phyloP scores from a whole-genome alignment of 208 protist species.

The Porcisia hertigi region DNA sequence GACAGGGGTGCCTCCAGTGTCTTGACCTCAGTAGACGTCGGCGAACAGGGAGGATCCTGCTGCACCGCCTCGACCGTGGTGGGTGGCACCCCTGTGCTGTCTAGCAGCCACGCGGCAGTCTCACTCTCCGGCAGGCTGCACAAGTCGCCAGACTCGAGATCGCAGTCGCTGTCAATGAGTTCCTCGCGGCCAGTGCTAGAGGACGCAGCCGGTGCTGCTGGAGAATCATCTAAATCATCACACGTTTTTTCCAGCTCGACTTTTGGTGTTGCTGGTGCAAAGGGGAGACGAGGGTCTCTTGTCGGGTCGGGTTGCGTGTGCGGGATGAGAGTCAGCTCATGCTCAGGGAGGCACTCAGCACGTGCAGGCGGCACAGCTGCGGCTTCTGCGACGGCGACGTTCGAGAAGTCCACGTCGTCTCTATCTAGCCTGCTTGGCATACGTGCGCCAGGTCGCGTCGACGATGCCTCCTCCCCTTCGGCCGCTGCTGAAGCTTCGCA shows the following conservation, averaged over 20 bases:
- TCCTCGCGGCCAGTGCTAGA: not conserved
- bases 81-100: not conserved
- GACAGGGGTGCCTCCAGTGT: not conserved
- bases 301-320: not conserved
- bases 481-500: not conserved
- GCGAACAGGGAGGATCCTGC: not conserved
- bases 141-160: conserved; percentile 4
- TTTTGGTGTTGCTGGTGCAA: not conserved
- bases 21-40: not conserved
- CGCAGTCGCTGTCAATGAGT: not conserved
- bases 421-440: not conserved
- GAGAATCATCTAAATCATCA: not conserved
- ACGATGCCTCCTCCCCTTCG: conserved; percentile 2
- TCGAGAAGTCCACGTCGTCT: not conserved
- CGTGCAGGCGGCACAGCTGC: not conserved
- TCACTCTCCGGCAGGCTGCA: conserved; percentile 7
- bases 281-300: not conserved
- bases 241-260: too few relatives aligned
- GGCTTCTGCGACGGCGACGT: not conserved
- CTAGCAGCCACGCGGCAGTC: not conserved
- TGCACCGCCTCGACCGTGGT: not conserved
- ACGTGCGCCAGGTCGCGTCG: not conserved
- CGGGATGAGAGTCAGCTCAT: not conserved
- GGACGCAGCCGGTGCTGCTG: not conserved
- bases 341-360: not conserved